Evolutionary conservation across 164 flowering plant species (phyloP), one percentile per base, ranked within the genome.

Genomic region (Vitis cinerea): DNA sequence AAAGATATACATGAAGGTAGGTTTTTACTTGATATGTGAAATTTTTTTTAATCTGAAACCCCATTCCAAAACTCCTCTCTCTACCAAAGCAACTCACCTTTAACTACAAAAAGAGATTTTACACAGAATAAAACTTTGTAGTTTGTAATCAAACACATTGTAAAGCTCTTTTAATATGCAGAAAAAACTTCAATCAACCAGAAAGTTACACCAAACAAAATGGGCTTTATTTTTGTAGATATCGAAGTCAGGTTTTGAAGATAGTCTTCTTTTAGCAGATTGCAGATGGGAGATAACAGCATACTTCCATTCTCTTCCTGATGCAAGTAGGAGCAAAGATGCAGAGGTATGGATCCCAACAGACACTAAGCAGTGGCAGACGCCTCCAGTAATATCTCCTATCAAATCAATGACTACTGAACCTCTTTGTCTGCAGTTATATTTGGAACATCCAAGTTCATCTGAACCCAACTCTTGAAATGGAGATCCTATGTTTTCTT

Each of bases 241-340:
- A 3, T 49, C 8, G 14, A 3, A 15, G 19, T 31, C 44, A 50
- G 27, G 56, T 8, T 31, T 10, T 8, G 74, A 48, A 4, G 8
- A 53, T 74, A 60, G 56, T 17, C 9, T 11, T 62, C 30, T 64
- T 23, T 48, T 31, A 44, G 65, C 78, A 93, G 97, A 82, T 80
- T 92, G 90, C 86, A 86, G 87, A 74, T 96, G 99, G 99, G 98
- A 93, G 74, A 86, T 96, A 68, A 85, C 86, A 1, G 88, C 88
- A 10, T 87, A 89, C 69, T 89, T 96, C n/a, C 80, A 79, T 14
- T 59, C 85, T 50, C 82, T 90, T 29, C 93, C 99, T 37, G 51
- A 82, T 66, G 69, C 77, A 62, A 68, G 73, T 68, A 65, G 80
- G 51, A 84, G 84, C 77, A 88, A 86, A 53, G 90, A 85, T 71